Percentiles rank a stretch among this genome's conserved stretches.
Evolutionary conservation across 2,329 filamentous ascomycete genomes (phyloP).

Genomic region (Penicillium psychrosexuale): DNA sequence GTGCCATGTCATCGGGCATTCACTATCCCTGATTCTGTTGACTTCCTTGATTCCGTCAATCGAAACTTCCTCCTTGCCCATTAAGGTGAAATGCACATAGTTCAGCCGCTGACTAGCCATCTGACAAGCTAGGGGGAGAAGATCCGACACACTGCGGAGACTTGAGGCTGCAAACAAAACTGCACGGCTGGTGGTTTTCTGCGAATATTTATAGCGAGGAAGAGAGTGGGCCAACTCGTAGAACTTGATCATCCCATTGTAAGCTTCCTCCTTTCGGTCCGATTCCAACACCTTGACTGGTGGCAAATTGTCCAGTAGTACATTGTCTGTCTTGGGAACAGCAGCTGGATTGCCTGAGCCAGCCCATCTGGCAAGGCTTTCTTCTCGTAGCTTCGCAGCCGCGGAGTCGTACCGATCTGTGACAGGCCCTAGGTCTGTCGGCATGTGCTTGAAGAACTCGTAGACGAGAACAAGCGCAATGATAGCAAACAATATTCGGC

Average conservation of each 20-base stretch:
- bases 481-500: constrained; percentile 51
- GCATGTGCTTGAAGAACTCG: constrained; percentile 64
- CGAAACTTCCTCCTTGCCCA: constrained; percentile 69
- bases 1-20: constrained; percentile 65
- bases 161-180: constrained; percentile 77
- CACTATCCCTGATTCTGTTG: constrained; percentile 69
- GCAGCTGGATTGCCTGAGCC: constrained; percentile 8
- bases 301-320: constrained; percentile 10
- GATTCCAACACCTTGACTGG: constrained; percentile 12
- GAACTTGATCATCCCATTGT: constrained; percentile 69
- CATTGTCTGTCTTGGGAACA: constrained; percentile 9
- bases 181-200: constrained; percentile 57
- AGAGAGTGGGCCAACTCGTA: constrained; percentile 63
- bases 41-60: constrained; percentile 68
- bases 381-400: constrained; percentile 18
- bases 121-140: constrained; percentile 80
- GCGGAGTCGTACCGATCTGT: constrained; percentile 31
- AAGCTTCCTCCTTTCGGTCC: constrained; percentile 35
- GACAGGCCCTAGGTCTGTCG: constrained; percentile 46
- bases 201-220: constrained; percentile 54
- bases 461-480: constrained; percentile 55
- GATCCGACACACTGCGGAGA: constrained; percentile 65
- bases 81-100: constrained; percentile 75
- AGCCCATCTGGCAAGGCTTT: constrained; percentile 4
- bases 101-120: constrained; percentile 71